A percentile compares a stretch with the other conserved stretches of the same genome.
Evolutionary conservation across 768 basidiomycete species (phyloP).

Genomic region (Mycena kentingensis): DNA sequence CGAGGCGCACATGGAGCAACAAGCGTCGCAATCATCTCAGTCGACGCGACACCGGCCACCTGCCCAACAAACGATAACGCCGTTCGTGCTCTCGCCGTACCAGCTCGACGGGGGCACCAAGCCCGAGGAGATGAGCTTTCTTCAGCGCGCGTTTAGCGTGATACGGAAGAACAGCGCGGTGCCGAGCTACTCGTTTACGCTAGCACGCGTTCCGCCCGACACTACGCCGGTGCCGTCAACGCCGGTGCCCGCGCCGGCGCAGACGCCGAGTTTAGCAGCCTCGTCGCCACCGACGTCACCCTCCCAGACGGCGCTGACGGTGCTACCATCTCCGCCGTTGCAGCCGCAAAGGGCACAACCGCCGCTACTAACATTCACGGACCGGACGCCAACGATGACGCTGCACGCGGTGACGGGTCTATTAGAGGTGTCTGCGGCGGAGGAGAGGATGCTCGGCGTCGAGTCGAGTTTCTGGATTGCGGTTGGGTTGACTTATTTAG

Average conservation of each 20-base stretch:
- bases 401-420: conserved; percentile 59
- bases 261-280: conserved; percentile 19
- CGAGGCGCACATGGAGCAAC: conserved; percentile 31
- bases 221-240: conserved; percentile 20
- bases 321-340: conserved; percentile 25
- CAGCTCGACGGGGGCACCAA: conserved; percentile 30
- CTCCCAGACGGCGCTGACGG: conserved; percentile 18
- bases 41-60: conserved; percentile 23
- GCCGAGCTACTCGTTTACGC: conserved; percentile 64
- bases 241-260: conserved; percentile 24
- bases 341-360: conserved; percentile 37
- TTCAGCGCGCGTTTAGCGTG: conserved; percentile 52
- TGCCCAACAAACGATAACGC: conserved; percentile 42
- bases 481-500: conserved; percentile 71
- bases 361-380: conserved; percentile 67
- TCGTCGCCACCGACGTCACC: conserved; percentile 11
- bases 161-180: conserved; percentile 54
- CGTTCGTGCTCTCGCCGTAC: conserved; percentile 56
- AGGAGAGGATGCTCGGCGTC: conserved; percentile 63
- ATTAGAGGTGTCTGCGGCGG: conserved; percentile 61
- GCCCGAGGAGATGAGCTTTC: conserved; percentile 43
- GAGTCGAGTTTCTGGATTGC: conserved; percentile 80
- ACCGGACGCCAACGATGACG: conserved; percentile 68
- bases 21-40: background rate
- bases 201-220: conserved; percentile 39